Evolutionary conservation across 306 rosid genomes (phyloP).

Genomic region (Abrus pulchellus): DNA sequence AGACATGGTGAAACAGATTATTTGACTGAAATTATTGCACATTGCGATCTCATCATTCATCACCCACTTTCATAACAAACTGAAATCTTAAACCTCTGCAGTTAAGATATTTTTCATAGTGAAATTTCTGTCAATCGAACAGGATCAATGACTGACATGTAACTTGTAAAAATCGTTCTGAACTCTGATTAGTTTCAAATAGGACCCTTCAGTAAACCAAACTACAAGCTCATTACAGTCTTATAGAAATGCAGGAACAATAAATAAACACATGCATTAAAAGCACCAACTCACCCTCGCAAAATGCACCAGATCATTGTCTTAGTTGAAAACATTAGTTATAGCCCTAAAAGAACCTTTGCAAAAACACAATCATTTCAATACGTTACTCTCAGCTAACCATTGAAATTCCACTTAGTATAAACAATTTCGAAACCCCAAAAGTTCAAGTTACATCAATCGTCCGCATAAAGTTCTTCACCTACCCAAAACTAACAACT

Average conservation of each 20-base stretch:
- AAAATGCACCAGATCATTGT: not conserved
- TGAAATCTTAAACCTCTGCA: not conserved
- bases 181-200: constrained; percentile 3
- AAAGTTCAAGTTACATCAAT: not conserved
- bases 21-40: not conserved
- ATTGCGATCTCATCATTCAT: not conserved
- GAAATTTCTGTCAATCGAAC: not conserved
- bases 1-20: not conserved
- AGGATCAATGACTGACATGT: not conserved
- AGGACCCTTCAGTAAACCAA: not conserved
- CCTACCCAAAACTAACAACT: not conserved
- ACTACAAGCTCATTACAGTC: not conserved
- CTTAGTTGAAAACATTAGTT: not conserved
- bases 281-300: not conserved
- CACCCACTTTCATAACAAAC: not conserved
- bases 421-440: not conserved
- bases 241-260: not conserved
- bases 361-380: not conserved
- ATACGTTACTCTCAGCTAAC: not conserved
- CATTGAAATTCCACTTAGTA: not conserved
- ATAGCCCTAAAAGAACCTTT: not conserved
- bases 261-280: not conserved
- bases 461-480: not conserved
- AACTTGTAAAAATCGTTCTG: not conserved
- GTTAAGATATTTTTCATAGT: constrained; percentile 4